Conservation (phyloP, 768 basidiomycete species). For the Amanita fuliginea region DNA sequence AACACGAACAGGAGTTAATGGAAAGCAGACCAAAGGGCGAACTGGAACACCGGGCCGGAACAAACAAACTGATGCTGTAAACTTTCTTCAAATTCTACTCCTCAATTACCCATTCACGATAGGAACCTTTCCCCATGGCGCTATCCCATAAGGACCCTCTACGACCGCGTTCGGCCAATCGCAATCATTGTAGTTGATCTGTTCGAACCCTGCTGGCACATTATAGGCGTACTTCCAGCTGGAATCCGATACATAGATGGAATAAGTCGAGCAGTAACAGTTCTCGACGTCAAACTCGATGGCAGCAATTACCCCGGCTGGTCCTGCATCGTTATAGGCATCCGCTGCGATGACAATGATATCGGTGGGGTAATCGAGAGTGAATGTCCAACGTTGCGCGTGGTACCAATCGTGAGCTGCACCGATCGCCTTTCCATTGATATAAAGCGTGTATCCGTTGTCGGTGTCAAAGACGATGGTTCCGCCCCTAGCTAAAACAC, state of each 20-base stretch:
- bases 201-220: not conserved
- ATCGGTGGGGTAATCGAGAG: not conserved
- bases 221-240: not conserved
- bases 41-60: too few species aligned
- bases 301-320: not conserved
- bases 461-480: conserved; percentile 1
- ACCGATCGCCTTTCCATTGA: conserved; percentile 2
- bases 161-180: not conserved
- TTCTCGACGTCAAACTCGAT: not conserved
- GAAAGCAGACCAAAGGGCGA: too few species aligned
- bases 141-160: not conserved
- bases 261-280: not conserved
- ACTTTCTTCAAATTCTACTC: too few species aligned
- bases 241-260: not conserved
- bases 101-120: not conserved
- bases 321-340: not conserved
- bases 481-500: not conserved
- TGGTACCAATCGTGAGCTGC: not conserved
- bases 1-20: too few species aligned
- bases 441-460: conserved; percentile 1
- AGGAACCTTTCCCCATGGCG: not conserved
- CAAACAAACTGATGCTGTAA: too few species aligned
- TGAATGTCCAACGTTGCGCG: not conserved
- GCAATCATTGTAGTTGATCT: not conserved
- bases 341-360: not conserved